Evolutionary conservation across 106 monocot genomes (phyloP).

Genomic region (Apostasia shenzhenica): DNA sequence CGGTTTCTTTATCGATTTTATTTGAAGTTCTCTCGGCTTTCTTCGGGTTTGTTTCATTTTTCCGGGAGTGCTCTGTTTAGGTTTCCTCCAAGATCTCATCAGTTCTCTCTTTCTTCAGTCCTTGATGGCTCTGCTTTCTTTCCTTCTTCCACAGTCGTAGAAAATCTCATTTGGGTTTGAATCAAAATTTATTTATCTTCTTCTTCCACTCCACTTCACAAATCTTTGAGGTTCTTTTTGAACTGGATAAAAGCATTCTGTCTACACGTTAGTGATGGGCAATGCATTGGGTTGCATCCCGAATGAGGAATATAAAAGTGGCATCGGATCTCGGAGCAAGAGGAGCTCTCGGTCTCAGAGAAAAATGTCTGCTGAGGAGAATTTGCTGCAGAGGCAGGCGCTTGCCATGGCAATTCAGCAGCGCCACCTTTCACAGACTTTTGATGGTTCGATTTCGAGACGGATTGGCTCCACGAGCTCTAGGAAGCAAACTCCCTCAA

Average conservation of each 20-base stretch:
- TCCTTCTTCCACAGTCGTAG: background rate
- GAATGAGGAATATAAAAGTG: constrained; percentile 4
- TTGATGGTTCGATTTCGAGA: constrained; percentile 15
- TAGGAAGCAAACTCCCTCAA: constrained; percentile 1
- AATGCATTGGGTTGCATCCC: constrained; percentile 13
- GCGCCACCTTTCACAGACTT: constrained; percentile 19
- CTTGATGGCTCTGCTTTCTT: background rate
- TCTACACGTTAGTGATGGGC: constrained; percentile 8
- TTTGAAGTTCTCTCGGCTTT: too few species aligned
- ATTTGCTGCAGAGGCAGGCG: constrained; percentile 18
- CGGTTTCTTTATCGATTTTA: too few species aligned
- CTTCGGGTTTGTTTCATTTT: too few species aligned
- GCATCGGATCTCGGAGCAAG: constrained; percentile 7
- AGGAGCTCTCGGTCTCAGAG: constrained; percentile 12
- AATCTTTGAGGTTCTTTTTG: background rate
- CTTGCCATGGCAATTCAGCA: constrained; percentile 23
- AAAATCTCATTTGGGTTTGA: background rate
- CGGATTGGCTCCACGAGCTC: constrained; percentile 9
- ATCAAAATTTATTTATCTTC: background rate
- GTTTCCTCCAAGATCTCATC: background rate
- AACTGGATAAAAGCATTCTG: background rate
- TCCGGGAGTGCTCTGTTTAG: background rate
- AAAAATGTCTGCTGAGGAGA: constrained; percentile 14
- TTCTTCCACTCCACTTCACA: background rate
- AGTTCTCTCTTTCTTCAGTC: background rate